Base-by-base conservation (phyloP, 2,329 filamentous ascomycete genomes). In the Claviceps quebecensis region DNA sequence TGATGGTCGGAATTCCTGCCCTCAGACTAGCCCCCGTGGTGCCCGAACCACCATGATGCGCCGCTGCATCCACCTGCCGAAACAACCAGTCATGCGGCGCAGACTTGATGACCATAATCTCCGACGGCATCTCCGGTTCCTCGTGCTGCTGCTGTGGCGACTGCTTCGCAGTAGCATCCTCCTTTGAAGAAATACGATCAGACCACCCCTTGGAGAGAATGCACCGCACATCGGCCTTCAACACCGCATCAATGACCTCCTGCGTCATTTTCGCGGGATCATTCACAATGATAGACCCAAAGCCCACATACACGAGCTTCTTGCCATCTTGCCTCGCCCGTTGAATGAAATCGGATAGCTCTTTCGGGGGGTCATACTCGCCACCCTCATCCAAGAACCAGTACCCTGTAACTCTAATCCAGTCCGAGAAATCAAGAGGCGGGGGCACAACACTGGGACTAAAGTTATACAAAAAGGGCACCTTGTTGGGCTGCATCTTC, bases 391-490 rank as follows among this genome's bases (percentile, higher is more conserved):
- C 85, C 47, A 98, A 70, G 67, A 98, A 97, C 93, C 93, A 98
- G 69, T 98, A 97, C 0, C 93, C 93, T 0, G 93, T 97, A 7
- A 97, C 87, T 44, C 88, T 81, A 64, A 98, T 93, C 93, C 93
- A 98, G 66, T 97, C 93, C 43, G 87, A 91, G 69, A 90, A 98
- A 69, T 98, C 93, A 1, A 96, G 74, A 16, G 93, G 93, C 29
- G 90, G 91, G 2, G 87, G 81, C n/a, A 98, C 93, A 13, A 98
- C 93, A 11, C 81, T 86, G 0, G 90, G 88, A 52, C 87, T 95
- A 66, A 96, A 97, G 68, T 96, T 97, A 73, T 98, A 98, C 45
- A 98, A 69, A 67, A 98, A 98, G 0, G 93, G 93, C n/a, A 96
- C 88, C 65, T 95, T 94, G 71, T 96, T 95, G 2, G 87, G 84